phyloP scores from a whole-genome alignment of 331 rosid species.

The Phaseolus coccineus region DNA sequence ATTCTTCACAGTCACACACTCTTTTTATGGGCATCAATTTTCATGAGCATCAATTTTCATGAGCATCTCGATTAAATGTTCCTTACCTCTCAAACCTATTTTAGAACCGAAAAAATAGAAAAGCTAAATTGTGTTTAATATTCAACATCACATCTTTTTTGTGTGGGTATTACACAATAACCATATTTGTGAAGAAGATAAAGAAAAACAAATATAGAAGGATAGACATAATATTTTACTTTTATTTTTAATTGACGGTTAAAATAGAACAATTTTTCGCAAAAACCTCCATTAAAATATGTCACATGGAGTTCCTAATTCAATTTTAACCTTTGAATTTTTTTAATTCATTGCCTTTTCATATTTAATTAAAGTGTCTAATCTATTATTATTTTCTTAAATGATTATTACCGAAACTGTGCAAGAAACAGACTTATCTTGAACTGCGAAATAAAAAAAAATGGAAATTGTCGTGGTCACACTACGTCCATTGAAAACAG shows the following conservation, averaged over 20 bases:
- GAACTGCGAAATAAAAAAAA: background rate
- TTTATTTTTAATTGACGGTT: too few species aligned
- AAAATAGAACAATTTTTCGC: too few species aligned
- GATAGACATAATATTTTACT: too few species aligned
- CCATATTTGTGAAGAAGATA: background rate
- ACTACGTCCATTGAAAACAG: background rate
- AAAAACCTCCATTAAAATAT: too few species aligned
- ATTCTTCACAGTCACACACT: background rate
- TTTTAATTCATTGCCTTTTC: too few species aligned
- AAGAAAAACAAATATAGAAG: background rate
- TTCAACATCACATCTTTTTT: background rate
- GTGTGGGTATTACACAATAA: background rate
- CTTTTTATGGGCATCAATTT: slow-evolving; percentile 13
- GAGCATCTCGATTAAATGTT: background rate
- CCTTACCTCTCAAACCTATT: background rate
- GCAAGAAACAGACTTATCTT: background rate
- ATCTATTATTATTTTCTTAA: background rate
- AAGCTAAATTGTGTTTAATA: background rate
- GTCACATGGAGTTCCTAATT: too few species aligned
- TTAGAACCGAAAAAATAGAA: background rate
- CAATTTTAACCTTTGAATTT: too few species aligned
- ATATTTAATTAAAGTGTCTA: too few species aligned
- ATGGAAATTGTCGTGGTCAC: background rate
- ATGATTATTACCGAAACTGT: background rate
- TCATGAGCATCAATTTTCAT: background rate